Base-by-base conservation (phyloP, 768 basidiomycete genomes). In the Asterophora lycoperdoides region DNA sequence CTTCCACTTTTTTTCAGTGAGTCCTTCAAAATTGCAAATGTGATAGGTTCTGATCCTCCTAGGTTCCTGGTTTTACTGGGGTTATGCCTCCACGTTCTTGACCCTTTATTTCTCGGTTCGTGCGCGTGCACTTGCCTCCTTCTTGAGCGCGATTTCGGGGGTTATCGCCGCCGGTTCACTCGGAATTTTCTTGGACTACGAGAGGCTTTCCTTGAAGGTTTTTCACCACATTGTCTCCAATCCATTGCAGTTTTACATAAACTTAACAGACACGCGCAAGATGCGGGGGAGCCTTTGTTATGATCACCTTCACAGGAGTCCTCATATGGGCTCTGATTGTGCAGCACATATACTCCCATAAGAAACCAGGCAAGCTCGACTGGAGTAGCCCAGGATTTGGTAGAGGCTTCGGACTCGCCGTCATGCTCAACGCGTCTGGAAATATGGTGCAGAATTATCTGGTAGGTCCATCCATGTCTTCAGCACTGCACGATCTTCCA, bases 41-140 rank as follows among this genome's bases (percentile, higher is more conserved):
- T 32, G 4, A 32, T 13, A 32, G 9, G 30, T 32, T 32, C 30
- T 9, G 13, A 32, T 32, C 8, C 23, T 46, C 26, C 38, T 32
- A 56, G 59, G 53, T 28, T 58, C 53, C 36, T 60, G 56, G 53
- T 55, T 60, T 32, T 60, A 56, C 19, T 60, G 55, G 53, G 53
- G 51, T 11, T 60, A 58, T 23, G 29, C 54, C 8, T 56, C 57
- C 4, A 60, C 57, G 8, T 60, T 55, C 52, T 48, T 55, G 44
- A 57, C 56, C 8, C 42, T 58, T 8, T 56, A 56, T 35, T 56
- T 58, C 26, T 51, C 55, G 19, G 57, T 53, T 29, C 41, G 52
- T 42, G 53, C 55, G 8, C 53, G 58, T 13, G 58, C 55, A 14
- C 51, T 59, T 2, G 53, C 50, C 1, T 56, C 58, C 1, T 59